A percentile compares a stretch with the other conserved stretches of the same genome.
These are phyloP conservation scores for Lactifluus rugatus DNA, from an alignment of 768 basidiomycete species.

Conservation along the genomic window DNA sequence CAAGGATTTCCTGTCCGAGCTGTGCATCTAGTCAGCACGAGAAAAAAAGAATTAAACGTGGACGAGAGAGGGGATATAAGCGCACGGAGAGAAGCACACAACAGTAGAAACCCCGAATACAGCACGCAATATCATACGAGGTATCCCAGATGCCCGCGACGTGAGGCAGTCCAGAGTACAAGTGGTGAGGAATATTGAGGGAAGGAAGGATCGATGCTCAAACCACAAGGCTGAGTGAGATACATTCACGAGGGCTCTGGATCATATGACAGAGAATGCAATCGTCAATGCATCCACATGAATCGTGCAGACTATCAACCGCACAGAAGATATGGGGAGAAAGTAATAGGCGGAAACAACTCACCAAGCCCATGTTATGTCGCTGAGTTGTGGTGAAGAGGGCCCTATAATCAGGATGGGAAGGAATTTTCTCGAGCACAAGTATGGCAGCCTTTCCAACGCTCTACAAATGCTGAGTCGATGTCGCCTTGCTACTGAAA, in stretches of 20 bases:
- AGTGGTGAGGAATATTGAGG: background rate
- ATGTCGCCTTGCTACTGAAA: constrained; percentile 39
- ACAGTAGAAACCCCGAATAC: background rate
- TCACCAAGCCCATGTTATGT: constrained; percentile 57
- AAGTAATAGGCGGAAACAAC: constrained; percentile 26
- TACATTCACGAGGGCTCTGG: background rate
- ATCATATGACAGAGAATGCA: background rate
- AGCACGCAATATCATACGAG: background rate
- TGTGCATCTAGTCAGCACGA: constrained; percentile 26
- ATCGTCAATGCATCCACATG: too few species aligned
- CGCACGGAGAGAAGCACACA: background rate
- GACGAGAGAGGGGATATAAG: background rate
- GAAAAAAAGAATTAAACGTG: background rate
- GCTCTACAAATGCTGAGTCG: constrained; percentile 63
- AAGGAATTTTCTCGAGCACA: constrained; percentile 67
- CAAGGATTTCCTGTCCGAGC: constrained; percentile 71
- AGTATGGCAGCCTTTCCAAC: constrained; percentile 67
- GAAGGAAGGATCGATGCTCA: background rate
- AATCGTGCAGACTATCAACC: background rate
- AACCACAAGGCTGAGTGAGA: background rate
- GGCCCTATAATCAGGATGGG: constrained; percentile 53
- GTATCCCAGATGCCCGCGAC: background rate
- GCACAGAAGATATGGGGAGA: background rate
- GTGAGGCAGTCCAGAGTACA: background rate
- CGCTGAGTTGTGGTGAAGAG: constrained; percentile 49